Base-by-base conservation (phyloP, 305 asterid species). In the Petunia hybrid region DNA sequence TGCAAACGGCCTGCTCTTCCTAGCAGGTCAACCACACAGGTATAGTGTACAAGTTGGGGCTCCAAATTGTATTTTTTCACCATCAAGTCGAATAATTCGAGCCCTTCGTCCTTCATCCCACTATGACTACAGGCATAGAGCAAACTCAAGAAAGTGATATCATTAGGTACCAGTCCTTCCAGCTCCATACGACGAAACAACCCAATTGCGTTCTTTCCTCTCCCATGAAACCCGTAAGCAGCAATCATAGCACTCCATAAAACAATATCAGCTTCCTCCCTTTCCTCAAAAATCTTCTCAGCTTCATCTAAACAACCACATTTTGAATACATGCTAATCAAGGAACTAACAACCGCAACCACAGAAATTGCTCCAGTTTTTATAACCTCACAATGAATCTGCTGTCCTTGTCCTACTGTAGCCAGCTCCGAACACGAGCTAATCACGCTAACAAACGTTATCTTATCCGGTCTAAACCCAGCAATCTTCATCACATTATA, bases 61-160 rank as follows among this genome's bases (percentile, higher is more conserved):
- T 86, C 81, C 80, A 96, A 62, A 53, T 84, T 73, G 62, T 92
- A 91, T 78, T 88, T 86, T 0, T 87, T 81, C 2, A 51, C 79
- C 97, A 95, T 95, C 87, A 80, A 16, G 80, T 91, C 38, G 79
- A 95, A 90, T 71, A 86, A 83, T 63, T 88, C 87, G 39, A 92
- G 91, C 65, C 98, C 99, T 80, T 88, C 81, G 48, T 91, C 97
- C 86, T 87, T 90, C 80, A 95, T 81, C 40, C 99, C 98, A 8
- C 90, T 87, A 78, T 96, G 99, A 84, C 99, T 93, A 63, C 99
- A 96, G n/a, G 98, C 87, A 82, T 93, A 94, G 41, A 96, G 94
- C 80, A 96, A 85, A 83, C 93, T 91, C 86, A 96, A 89, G 91
- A 96, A 91, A 82, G 97, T 91, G 77, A 96, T 90, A 56, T 93